A percentile compares a stretch with the other conserved stretches of the same genome.
Evolutionary conservation across 2,329 filamentous ascomycete genomes (phyloP).

Genomic region (Xylariaceae sp.): DNA sequence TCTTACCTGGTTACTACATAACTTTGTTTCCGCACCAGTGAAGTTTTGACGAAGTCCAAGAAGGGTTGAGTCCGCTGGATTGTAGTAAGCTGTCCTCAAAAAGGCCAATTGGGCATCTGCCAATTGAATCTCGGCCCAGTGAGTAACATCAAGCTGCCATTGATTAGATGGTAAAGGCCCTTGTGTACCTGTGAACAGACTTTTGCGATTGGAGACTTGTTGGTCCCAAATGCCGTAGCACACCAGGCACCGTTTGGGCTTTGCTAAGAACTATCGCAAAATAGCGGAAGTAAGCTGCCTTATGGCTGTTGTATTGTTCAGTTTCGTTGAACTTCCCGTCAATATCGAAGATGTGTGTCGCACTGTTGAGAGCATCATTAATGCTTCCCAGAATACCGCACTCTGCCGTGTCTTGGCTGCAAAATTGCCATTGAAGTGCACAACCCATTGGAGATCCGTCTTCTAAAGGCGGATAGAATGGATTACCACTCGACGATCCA

Average conservation of each 20-base stretch:
- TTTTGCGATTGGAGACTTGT: neutral
- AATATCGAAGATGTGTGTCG: neutral
- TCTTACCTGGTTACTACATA: neutral
- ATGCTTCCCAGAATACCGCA: neutral
- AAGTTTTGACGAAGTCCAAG: neutral
- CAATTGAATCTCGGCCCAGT: constrained; percentile 15
- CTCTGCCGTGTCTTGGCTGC: neutral
- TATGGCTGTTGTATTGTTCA: neutral
- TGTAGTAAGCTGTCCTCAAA: neutral
- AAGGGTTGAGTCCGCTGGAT: neutral
- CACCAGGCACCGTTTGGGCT: neutral
- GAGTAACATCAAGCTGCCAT: neutral
- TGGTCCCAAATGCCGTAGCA: neutral
- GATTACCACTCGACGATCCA: neutral
- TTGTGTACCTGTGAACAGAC: neutral
- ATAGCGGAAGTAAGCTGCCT: neutral
- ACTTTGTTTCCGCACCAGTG: neutral
- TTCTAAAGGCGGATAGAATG: neutral
- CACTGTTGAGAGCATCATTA: neutral
- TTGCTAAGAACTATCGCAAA: neutral
- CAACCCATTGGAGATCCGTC: neutral
- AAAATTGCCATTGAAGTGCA: neutral
- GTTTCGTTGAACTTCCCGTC: neutral
- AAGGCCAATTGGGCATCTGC: neutral
- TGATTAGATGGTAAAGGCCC: neutral